phyloP scores from a whole-genome alignment of 257 asterid species.

The Coffea canephora region DNA sequence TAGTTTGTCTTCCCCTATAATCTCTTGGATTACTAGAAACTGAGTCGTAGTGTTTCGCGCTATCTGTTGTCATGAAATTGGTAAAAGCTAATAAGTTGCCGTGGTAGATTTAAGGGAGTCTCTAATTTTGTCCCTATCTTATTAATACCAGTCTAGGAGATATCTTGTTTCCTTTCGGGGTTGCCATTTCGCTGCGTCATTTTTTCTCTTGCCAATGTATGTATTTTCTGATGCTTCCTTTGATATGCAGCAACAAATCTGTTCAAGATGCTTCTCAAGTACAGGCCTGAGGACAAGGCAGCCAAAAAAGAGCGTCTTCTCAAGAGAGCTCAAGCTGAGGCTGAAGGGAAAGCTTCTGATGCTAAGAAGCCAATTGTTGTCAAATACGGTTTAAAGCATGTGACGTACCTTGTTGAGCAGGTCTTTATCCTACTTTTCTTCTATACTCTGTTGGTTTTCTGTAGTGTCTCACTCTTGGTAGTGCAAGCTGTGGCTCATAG shows the following conservation, averaged over 20 bases:
- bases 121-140: neutral
- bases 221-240: neutral
- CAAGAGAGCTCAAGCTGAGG: conserved; percentile 49
- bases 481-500: neutral
- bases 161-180: neutral
- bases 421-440: conserved; percentile 9
- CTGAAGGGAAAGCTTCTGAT: conserved; percentile 42
- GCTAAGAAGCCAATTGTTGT: conserved; percentile 47
- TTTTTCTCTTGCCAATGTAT: neutral
- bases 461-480: neutral
- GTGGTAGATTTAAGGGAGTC: neutral
- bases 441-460: neutral
- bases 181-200: neutral
- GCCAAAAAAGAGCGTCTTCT: conserved; percentile 43
- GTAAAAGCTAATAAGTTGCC: neutral
- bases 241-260: conserved; percentile 36
- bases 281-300: conserved; percentile 49
- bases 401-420: conserved; percentile 48
- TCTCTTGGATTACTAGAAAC: too few species aligned
- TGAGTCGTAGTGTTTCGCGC: neutral
- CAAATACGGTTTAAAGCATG: conserved; percentile 46
- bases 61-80: neutral
- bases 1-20: neutral
- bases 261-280: conserved; percentile 48
- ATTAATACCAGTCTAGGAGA: neutral